Evolutionary conservation across 352 stramenopile genomes (phyloP).

Genomic region (Thraustotheca clavata): DNA sequence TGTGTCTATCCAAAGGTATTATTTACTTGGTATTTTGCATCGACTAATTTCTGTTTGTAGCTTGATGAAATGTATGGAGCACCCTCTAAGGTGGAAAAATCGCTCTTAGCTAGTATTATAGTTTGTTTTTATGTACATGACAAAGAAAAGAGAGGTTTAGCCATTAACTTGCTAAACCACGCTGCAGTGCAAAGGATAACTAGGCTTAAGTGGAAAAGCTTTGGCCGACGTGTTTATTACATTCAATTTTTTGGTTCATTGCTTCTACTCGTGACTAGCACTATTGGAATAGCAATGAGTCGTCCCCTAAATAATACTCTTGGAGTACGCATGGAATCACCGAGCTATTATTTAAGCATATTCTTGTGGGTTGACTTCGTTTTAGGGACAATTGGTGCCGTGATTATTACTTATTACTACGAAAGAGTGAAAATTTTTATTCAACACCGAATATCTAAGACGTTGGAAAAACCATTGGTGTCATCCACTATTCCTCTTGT

Average conservation of each 20-base stretch:
- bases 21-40: background rate
- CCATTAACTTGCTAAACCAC: background rate
- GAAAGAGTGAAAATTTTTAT: no score
- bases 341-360: background rate
- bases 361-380: slow-evolving; percentile 2
- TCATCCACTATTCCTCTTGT: no score
- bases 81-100: background rate
- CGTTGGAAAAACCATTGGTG: background rate
- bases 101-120: background rate
- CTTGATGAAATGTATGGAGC: slow-evolving; percentile 11
- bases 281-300: background rate
- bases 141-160: background rate
- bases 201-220: slow-evolving; percentile 10
- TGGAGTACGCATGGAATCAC: no score
- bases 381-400: background rate
- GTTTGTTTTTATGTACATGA: background rate
- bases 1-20: slow-evolving; percentile 1
- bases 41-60: background rate
- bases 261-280: background rate
- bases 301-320: no score
- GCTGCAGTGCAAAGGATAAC: background rate
- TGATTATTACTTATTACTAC: background rate
- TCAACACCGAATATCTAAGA: background rate
- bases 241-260: slow-evolving; percentile 7
- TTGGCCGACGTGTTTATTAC: slow-evolving; percentile 4